Evolutionary conservation across 2,329 filamentous ascomycete genomes (phyloP).

Genomic region (Botrytis porri): DNA sequence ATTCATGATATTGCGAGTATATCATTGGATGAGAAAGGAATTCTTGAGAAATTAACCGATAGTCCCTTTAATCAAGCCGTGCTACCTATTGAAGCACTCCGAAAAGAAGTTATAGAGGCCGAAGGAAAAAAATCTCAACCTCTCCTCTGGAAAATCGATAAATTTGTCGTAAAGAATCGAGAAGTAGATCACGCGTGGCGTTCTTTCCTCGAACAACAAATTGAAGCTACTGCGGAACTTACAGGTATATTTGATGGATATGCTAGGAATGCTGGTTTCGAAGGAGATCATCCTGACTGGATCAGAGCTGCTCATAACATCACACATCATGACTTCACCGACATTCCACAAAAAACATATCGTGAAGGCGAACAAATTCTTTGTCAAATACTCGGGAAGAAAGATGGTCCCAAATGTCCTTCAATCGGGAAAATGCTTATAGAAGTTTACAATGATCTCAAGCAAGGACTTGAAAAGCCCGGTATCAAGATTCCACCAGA

Average conservation of each 20-base stretch:
- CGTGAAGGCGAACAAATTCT: background rate
- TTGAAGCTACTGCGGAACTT: background rate
- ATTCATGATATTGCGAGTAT: background rate
- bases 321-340: background rate
- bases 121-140: background rate
- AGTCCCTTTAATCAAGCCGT: background rate
- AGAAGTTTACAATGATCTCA: background rate
- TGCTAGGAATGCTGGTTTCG: background rate
- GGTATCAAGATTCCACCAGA: background rate
- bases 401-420: background rate
- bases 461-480: background rate
- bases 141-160: background rate
- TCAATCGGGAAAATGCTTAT: background rate
- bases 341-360: background rate
- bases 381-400: background rate
- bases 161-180: background rate
- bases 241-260: background rate
- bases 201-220: slow-evolving; percentile 1
- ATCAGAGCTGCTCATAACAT: background rate
- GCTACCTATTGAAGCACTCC: background rate
- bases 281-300: background rate
- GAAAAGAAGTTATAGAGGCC: background rate
- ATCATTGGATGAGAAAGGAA: background rate
- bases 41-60: background rate
- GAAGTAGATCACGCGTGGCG: slow-evolving; percentile 6